Conservation (phyloP, 352 stramenopile genomes). For the Thraustochytrium sp. region DNA sequence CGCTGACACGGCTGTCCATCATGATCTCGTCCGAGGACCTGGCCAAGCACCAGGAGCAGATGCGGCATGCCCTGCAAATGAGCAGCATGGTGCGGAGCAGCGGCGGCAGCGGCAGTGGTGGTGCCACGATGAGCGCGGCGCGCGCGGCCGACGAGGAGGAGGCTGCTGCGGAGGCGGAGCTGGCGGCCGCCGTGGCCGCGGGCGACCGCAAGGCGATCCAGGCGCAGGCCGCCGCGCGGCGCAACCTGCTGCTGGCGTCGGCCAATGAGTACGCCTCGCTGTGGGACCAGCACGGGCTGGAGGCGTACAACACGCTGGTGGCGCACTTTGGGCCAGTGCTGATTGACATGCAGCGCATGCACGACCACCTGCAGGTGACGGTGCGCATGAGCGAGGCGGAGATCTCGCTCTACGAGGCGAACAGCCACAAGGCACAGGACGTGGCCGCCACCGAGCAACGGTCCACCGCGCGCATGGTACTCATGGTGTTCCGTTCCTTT, state of each 20-base stretch:
- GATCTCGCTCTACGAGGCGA: neutral
- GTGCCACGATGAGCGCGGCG: no score
- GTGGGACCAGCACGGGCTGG: slow-evolving; percentile 13
- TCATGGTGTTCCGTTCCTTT: neutral
- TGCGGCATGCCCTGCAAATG: neutral
- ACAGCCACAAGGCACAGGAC: slow-evolving; percentile 15
- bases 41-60: slow-evolving; percentile 4
- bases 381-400: slow-evolving; percentile 5
- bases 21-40: slow-evolving; percentile 3
- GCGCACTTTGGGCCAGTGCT: slow-evolving; percentile 23
- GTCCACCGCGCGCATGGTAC: neutral
- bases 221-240: neutral
- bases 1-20: slow-evolving; percentile 3
- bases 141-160: neutral
- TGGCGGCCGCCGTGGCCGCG: neutral
- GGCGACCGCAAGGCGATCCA: neutral
- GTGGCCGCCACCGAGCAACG: slow-evolving; percentile 25
- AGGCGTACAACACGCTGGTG: slow-evolving; percentile 24
- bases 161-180: neutral
- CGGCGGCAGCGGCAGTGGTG: no score
- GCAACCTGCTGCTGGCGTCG: neutral
- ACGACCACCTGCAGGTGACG: neutral
- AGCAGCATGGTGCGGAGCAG: no score
- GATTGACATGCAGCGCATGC: slow-evolving; percentile 32
- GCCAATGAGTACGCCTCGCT: neutral